Base-by-base conservation (phyloP, 176 grass and related monocot species). In the Aegilops umbellulata region DNA sequence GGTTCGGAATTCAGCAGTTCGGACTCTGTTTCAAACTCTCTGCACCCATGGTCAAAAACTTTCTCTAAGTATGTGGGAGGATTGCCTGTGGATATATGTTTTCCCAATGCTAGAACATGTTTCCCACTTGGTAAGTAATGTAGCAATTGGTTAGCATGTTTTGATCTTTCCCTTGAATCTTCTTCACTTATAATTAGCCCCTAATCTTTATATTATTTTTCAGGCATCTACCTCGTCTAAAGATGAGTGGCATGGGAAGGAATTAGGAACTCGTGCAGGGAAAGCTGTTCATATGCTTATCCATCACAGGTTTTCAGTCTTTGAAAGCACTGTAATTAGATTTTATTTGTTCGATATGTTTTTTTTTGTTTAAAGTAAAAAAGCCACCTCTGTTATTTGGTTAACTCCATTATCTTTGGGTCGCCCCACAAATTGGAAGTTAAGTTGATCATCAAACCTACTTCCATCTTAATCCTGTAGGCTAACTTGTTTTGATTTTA, bases 271-370 rank as follows among this genome's bases (percentile, higher is more conserved):
- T 89, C 89, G 91, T 71, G 93, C 90, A 51, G 96, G 96, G 76
- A 98, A 98, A 92, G 91, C 96, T 92, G 90, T 98, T 86, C 96
- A 95, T 87, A 98, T 98, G 96, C 96, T 98, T 79, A 95, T 98
- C 81, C 96, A 98, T 80, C 96, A 98, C 80, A 98, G 96, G 96
- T 98, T 77, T 82, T 42, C 63, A 80, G 46, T 81, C 61, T 70
- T 64, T 83, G 10, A n/a, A 44, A 84, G 60, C 38, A 77, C 38
- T 63, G 68, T 84, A 71, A 74, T 34, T 22, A 73, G 44, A 31
- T 25, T 27, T 24, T 90, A 53, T 90, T 77, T 51, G 62, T 35
- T 72, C 3, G 36, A 69, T 76, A 26, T 46, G 24, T 49, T 29
- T 15, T 66, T 25, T 78, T 15, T 66, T 26, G 16, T 78, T 47